Conservation (phyloP, 306 rosid species). For the Geum urbanum region DNA sequence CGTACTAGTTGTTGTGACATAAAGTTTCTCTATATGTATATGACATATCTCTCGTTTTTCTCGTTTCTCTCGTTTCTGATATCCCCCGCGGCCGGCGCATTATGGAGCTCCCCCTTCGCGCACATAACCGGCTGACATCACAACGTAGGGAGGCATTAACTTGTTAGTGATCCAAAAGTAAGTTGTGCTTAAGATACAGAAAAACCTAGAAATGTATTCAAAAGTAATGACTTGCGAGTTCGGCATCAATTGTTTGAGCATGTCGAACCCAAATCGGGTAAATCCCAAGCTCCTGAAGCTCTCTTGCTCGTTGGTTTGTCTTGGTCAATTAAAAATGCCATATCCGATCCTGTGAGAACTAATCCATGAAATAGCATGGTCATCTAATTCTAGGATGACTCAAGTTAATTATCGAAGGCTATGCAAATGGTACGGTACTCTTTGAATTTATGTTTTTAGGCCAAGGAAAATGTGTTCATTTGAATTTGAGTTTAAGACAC, state of each 20-base stretch:
- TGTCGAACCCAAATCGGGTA: conserved; percentile 1
- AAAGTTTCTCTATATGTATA: background rate
- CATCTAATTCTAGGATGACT: conserved; percentile 23
- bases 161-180: background rate
- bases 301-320: conserved; percentile 13
- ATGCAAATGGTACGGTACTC: conserved; percentile 3
- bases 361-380: background rate
- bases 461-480: conserved; percentile 37
- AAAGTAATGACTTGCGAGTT: background rate
- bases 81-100: too few species aligned
- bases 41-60: too few species aligned
- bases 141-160: background rate
- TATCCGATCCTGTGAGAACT: background rate
- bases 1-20: background rate
- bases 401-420: conserved; percentile 1
- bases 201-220: background rate
- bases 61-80: too few species aligned
- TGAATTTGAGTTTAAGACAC: conserved; percentile 38
- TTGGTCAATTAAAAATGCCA: background rate
- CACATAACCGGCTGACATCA: background rate
- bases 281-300: background rate
- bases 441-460: conserved; percentile 16
- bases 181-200: background rate
- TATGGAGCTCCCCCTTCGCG: too few species aligned
- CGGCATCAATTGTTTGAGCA: conserved; percentile 2